These are phyloP conservation scores for Epichloe baconii DNA, from an alignment of 2,329 filamentous ascomycete genomes.

Conservation along the genomic window DNA sequence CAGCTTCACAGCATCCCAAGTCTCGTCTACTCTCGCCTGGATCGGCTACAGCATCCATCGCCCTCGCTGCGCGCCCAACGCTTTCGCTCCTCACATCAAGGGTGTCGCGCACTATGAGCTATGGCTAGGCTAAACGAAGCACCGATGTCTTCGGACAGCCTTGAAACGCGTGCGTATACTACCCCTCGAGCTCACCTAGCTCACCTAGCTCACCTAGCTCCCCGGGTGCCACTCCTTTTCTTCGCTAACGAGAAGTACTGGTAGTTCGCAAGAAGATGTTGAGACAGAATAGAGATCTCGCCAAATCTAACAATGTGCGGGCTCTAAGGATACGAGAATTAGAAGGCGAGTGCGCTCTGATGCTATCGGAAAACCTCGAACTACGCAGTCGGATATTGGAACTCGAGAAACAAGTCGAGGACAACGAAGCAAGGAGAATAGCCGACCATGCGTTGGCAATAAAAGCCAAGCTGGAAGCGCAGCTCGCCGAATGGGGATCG, in stretches of 20 bases:
- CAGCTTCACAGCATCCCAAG: neutral
- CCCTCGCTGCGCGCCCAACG: neutral
- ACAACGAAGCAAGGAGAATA: conserved; percentile 43
- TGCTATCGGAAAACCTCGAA: conserved; percentile 67
- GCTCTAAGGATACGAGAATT: conserved; percentile 64
- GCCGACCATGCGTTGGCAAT: conserved; percentile 56
- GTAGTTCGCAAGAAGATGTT: conserved; percentile 67
- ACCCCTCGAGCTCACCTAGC: neutral
- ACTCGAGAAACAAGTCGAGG: conserved; percentile 53
- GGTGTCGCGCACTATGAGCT: conserved; percentile 24
- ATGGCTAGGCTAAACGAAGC: conserved; percentile 79
- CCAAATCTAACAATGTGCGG: conserved; percentile 64
- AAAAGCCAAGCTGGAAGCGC: conserved; percentile 56
- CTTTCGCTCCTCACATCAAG: neutral
- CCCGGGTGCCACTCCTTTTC: neutral
- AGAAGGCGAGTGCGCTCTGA: conserved; percentile 60
- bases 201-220: neutral
- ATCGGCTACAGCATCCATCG: neutral
- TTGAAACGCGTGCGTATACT: conserved; percentile 53
- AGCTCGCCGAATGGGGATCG: conserved; percentile 55
- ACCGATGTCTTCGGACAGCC: conserved; percentile 50
- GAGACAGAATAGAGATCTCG: conserved; percentile 74
- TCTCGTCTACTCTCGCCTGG: neutral
- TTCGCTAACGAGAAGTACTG: neutral
- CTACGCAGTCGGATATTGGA: conserved; percentile 58